phyloP scores from a whole-genome alignment of 768 basidiomycete genomes.

The Sporobolomyces roseus region DNA sequence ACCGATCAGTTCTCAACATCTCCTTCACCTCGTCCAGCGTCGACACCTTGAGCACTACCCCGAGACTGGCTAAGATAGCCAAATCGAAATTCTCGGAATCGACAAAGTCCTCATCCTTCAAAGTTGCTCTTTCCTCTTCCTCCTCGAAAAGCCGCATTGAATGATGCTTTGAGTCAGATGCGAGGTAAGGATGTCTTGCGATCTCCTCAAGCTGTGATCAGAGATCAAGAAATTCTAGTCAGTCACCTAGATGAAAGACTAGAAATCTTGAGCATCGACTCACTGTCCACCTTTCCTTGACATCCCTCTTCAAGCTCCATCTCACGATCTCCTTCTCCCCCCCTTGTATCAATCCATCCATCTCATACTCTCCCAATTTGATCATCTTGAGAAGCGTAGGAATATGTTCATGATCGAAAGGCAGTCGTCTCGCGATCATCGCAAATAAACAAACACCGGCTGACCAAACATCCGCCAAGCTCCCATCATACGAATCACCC shows the following conservation, averaged over 20 bases:
- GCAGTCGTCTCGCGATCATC: constrained; percentile 77
- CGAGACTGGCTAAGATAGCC: not conserved
- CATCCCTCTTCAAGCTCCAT: constrained; percentile 74
- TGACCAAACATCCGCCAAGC: constrained; percentile 91
- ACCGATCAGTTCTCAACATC: not conserved
- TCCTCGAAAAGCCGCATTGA: too few relatives aligned
- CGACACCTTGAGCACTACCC: not conserved
- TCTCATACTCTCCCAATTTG: constrained; percentile 64
- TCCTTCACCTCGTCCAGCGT: not conserved
- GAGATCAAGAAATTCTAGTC: not conserved
- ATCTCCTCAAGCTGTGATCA: constrained; percentile 63
- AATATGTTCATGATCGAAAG: constrained; percentile 87
- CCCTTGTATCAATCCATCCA: constrained; percentile 62
- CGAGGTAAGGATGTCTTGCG: constrained; percentile 68
- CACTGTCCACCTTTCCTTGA: constrained; percentile 66
- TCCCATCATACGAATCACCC: constrained; percentile 77
- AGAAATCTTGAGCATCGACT: constrained; percentile 18
- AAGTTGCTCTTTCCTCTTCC: not conserved
- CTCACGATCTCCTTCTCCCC: constrained; percentile 65
- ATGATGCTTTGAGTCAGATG: too few relatives aligned
- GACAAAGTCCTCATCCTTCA: not conserved
- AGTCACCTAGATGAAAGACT: not conserved
- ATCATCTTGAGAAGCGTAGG: constrained; percentile 73
- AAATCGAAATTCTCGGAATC: not conserved
- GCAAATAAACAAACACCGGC: constrained; percentile 91